Evolutionary conservation across 2,329 filamentous ascomycete species (phyloP), one percentile per base, ranked within the genome.

Genomic region (Fusarium succisae): DNA sequence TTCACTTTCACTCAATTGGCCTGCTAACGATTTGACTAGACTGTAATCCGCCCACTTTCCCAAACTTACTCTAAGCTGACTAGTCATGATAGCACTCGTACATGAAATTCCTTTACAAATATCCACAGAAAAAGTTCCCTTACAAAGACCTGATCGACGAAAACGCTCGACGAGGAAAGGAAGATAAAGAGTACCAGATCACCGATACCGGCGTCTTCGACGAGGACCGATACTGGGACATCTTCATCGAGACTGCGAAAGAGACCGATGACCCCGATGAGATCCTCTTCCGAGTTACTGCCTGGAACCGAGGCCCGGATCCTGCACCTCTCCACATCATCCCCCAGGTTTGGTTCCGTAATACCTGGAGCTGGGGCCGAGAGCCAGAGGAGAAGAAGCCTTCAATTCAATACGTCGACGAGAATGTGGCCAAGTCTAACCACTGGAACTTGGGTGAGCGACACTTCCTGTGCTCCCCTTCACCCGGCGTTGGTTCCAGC

Each of bases 91-190:
- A 95, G 93, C 95, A 98, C 84, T 97, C 96, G 35, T 98, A 98
- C 86, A 98, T 98, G 96, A 98, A 98, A 83, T 97, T 92, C 80
- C 91, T 98, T 76, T 98, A 98, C 89, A 98, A 98, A 84, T 97
- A 98, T 79, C 96, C 96, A 2, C 96, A 98, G 84, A 90, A 89
- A 78, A 91, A 92, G 73, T 98, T 98, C 79, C 96, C 96, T 6
- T 98, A 98, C 86, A 89, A 98, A 82, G 91, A 98, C 74, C 87
- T 98, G 53, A 86, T 97, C 74, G 87, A 94, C 73, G 94, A 97
- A 80, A 98, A 98, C 80, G 95, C 91, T 48, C 90, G 87, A 75
- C 90, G 95, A 74, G 88, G 89, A 63, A 94, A 92, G 82, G 82
- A 91, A 77, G 95, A 98, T 73, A 90, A 90, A 54, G 96, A 98